Conservation (phyloP, 176 grass and related monocot species). For the Oryza australiensis region DNA sequence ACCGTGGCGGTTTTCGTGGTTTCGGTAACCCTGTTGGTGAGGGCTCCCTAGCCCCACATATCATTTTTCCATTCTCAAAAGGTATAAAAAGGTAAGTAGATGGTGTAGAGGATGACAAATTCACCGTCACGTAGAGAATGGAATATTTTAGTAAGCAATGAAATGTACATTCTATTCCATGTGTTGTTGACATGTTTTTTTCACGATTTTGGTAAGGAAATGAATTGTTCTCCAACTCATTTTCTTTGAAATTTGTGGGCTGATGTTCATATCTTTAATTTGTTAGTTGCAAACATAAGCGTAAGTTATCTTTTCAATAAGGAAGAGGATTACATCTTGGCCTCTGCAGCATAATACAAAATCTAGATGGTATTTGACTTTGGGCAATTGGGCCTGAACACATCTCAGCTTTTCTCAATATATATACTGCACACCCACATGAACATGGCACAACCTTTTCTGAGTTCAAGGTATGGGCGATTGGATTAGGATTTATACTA, state of each 20-base stretch:
- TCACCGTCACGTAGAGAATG: too few species aligned
- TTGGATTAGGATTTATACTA: constrained; percentile 2
- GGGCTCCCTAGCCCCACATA: too few species aligned
- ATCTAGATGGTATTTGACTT: constrained; percentile 20
- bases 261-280: too few species aligned
- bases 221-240: not conserved
- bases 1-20: too few species aligned
- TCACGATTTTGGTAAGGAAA: not conserved
- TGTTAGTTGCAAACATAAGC: not conserved
- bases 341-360: constrained; percentile 6
- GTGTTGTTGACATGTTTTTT: too few species aligned
- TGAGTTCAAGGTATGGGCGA: not conserved
- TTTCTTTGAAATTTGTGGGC: not conserved
- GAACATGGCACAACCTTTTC: constrained; percentile 1
- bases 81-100: too few species aligned
- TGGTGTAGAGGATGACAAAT: too few species aligned
- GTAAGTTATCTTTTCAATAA: not conserved
- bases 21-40: too few species aligned
- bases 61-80: too few species aligned
- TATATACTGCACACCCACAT: not conserved
- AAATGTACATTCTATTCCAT: too few species aligned
- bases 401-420: not conserved
- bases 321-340: too few species aligned
- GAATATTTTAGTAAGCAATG: too few species aligned
- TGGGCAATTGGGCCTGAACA: not conserved